Conservation (phyloP, 2,329 filamentous ascomycete species). For the Epichloe hybrida region DNA sequence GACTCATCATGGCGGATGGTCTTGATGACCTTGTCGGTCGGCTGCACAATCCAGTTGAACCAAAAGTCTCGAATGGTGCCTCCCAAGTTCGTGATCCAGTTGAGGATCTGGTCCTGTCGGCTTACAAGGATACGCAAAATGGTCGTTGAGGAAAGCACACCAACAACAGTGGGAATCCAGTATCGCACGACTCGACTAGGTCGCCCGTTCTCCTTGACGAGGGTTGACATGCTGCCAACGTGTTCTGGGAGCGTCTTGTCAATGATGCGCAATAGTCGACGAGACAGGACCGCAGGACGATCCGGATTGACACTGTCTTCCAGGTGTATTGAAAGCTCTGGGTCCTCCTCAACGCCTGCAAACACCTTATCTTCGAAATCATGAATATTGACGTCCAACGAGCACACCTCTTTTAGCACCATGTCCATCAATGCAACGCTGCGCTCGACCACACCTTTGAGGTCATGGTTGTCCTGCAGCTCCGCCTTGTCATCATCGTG, state of each 20-base stretch:
- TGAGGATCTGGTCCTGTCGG: conserved; percentile 59
- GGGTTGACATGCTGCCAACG: conserved; percentile 35
- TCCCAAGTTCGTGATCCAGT: conserved; percentile 70
- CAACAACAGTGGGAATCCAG: conserved; percentile 64
- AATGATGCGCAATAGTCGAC: conserved; percentile 56
- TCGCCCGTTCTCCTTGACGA: conserved; percentile 55
- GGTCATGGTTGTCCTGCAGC: conserved; percentile 34
- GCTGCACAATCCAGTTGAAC: conserved; percentile 91
- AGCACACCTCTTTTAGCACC: conserved; percentile 59
- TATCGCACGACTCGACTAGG: conserved; percentile 68
- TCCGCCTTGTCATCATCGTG: conserved; percentile 44
- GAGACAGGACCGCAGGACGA: conserved; percentile 48
- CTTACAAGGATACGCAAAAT: conserved; percentile 67
- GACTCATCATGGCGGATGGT: conserved; percentile 88
- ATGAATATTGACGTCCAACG: conserved; percentile 45
- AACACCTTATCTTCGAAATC: conserved; percentile 56
- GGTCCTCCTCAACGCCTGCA: conserved; percentile 46
- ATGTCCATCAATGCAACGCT: conserved; percentile 79
- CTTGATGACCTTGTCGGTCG: conserved; percentile 65
- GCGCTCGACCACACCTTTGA: conserved; percentile 62
- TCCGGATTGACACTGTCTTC: conserved; percentile 30
- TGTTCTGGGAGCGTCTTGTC: conserved; percentile 56
- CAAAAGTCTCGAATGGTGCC: conserved; percentile 78
- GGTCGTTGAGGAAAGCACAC: conserved; percentile 74
- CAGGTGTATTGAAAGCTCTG: conserved; percentile 40